Conservation (phyloP, 306 rosid genomes). For the Dalbergia cochinchinensis region DNA sequence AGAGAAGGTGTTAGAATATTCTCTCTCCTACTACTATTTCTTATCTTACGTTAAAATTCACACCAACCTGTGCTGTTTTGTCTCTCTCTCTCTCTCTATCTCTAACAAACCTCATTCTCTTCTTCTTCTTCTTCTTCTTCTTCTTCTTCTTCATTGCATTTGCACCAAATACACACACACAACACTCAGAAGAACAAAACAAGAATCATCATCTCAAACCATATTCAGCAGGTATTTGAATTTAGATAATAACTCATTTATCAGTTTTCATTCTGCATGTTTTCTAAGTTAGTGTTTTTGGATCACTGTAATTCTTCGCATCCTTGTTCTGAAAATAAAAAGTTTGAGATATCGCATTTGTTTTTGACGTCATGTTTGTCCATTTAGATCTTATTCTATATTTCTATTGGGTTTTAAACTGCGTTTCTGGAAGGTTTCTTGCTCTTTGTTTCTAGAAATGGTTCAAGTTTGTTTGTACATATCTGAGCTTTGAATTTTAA, state of each 20-base stretch:
- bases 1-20: not conserved
- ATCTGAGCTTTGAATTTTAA: not conserved
- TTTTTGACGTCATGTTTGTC: not conserved
- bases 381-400: not conserved
- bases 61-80: not conserved
- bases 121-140: not conserved
- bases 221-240: not conserved
- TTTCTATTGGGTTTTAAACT: not conserved
- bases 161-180: not conserved
- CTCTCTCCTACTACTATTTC: not conserved
- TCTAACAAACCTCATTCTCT: not conserved
- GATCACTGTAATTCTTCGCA: not conserved
- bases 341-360: not conserved
- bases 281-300: not conserved
- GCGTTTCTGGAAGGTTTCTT: not conserved
- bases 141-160: not conserved
- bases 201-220: not conserved
- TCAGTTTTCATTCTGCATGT: not conserved
- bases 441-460: not conserved
- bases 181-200: not conserved
- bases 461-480: not conserved
- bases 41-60: no score
- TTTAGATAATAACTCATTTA: not conserved
- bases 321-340: not conserved
- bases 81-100: not conserved